Base-by-base conservation (phyloP, 345 rosid genomes). In the Boechera divaricarpa region DNA sequence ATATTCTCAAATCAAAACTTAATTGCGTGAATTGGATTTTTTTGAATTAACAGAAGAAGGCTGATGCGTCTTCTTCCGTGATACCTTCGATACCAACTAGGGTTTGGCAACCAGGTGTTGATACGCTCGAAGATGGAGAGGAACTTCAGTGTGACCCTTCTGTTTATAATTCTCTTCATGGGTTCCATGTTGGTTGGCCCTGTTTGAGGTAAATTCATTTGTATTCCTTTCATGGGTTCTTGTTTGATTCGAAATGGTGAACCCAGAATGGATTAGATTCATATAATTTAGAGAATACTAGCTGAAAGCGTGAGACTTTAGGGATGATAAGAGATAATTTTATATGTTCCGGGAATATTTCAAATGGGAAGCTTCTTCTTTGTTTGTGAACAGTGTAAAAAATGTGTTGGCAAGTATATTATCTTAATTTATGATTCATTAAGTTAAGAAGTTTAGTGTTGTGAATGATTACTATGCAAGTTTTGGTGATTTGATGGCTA, bases 91-190 rank as follows among this genome's bases (percentile, higher is more conserved):
- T 84, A 77, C 96, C 94, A 7, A 72, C 92, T 5, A 91, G 85
- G 85, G 93, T 96, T 71, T 96, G 98, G 99, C 96, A 88, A 72
- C 98, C 98, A 63, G 99, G 99, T 57, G 98, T 93, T 2, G 98
- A 96, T 83, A 86, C 88, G 82, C 82, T 93, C 21, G 97, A 89
- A 85, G 98, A 93, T 54, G 99, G 92, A 60, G 98, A 96, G 69
- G 98, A 93, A 75, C 99, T 96, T 63, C 97, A 91, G 82, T 93
- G 96, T 49, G 99, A 93, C 74, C 90, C 92, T 16, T 88, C 98
- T 72, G 98, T 82, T 55, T 93, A 96, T 58, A 93, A 93, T 79
- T 90, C 90, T 18, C 98, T 96, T 74, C 92, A 91, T 28, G 99
- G 85, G 44, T 90, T 96, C 83, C 94, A 88, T 76, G 84, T 91